phyloP scores from a whole-genome alignment of 306 rosid genomes.

The Cotoneaster glaucophyllus region DNA sequence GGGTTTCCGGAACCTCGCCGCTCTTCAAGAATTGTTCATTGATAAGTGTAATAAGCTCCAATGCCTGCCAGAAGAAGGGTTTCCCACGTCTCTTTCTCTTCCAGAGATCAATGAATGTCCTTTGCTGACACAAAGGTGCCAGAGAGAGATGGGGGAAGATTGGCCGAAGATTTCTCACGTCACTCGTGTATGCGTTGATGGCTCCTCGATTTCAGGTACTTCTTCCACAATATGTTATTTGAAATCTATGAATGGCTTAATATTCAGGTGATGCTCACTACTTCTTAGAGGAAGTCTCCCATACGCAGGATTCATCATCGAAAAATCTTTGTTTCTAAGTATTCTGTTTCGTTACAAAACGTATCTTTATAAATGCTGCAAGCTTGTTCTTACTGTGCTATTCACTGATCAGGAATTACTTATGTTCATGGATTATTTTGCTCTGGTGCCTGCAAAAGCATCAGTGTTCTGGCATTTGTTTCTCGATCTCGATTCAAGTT shows the following conservation, averaged over 20 bases:
- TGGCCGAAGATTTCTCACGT: background rate
- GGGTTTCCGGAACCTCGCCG: background rate
- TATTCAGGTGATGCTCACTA: no score
- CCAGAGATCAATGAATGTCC: background rate
- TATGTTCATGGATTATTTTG: no score
- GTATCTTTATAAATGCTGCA: no score
- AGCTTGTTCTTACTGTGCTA: no score
- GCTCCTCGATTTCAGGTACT: background rate
- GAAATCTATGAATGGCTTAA: no score
- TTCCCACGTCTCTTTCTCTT: background rate
- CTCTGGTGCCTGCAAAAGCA: no score
- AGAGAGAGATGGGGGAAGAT: background rate
- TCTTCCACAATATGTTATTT: no score
- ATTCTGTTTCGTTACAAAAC: no score
- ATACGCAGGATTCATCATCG: background rate
- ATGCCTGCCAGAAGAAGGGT: background rate
- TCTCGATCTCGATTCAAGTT: background rate
- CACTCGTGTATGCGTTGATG: background rate
- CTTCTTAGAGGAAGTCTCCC: background rate
- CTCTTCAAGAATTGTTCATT: background rate
- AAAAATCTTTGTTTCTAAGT: background rate
- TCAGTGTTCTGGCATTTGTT: no score
- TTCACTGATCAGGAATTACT: no score
- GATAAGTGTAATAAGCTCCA: background rate
- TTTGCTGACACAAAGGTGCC: background rate